Conservation (phyloP, 2,329 filamentous ascomycete species). For the Colletotrichum phormii region DNA sequence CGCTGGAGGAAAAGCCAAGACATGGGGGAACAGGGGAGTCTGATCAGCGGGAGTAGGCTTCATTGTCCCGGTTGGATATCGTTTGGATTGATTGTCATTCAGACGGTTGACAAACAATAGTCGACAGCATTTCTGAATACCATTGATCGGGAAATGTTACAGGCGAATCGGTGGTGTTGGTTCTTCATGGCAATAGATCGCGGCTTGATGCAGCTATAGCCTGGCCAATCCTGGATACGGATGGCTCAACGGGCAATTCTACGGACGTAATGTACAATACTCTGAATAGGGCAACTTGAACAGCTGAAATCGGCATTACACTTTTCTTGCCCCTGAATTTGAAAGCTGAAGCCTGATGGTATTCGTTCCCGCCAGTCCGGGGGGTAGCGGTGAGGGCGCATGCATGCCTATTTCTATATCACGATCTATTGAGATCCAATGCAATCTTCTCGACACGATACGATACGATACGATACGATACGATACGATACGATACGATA, state of each 20-base stretch:
- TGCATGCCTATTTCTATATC: not conserved
- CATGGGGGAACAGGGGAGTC: not conserved
- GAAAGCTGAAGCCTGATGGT: not conserved
- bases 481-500: too few relatives aligned
- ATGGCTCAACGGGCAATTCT: not conserved
- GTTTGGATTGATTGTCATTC: too few relatives aligned
- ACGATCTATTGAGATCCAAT: not conserved
- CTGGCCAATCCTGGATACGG: too few relatives aligned
- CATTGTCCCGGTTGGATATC: not conserved
- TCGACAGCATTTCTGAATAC: not conserved
- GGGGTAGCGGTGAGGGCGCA: not conserved
- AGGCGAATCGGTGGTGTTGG: not conserved
- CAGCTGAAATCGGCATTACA: too few relatives aligned
- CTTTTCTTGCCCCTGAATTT: not conserved
- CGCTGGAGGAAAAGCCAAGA: not conserved
- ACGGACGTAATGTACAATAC: slow-evolving; percentile 19
- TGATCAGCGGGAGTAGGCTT: slow-evolving; percentile 6
- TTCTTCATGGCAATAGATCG: not conserved
- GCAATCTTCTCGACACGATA: not conserved
- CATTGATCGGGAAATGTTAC: not conserved
- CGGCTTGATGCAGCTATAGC: not conserved
- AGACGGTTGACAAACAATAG: too few relatives aligned
- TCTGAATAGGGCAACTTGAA: not conserved
- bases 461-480: too few relatives aligned
- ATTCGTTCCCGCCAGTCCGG: not conserved